These are phyloP conservation scores for Comarum palustre DNA, from an alignment of 306 rosid genomes.

Conservation along the genomic window DNA sequence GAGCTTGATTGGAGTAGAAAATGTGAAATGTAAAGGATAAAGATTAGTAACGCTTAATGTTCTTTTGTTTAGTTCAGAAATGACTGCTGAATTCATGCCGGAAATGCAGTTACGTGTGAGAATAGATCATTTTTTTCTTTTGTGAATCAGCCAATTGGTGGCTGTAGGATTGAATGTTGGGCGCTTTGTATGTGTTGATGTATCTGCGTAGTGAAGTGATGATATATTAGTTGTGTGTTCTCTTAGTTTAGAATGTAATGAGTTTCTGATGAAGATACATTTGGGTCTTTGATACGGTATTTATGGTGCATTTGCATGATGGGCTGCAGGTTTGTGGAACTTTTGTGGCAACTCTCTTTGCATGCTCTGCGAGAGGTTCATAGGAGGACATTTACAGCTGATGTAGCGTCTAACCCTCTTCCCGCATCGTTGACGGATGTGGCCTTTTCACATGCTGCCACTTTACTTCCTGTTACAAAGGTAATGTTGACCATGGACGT, in stretches of 20 bases:
- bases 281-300: conserved; percentile 1
- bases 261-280: not conserved
- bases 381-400: conserved; percentile 82
- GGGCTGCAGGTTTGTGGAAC: conserved; percentile 88
- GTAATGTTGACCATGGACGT: conserved; percentile 26
- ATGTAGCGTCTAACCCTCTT: conserved; percentile 80
- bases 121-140: not conserved
- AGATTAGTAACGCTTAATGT: not conserved
- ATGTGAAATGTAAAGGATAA: not conserved
- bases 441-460: conserved; percentile 97
- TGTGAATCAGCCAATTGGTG: not conserved
- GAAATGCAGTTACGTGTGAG: not conserved
- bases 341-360: conserved; percentile 97
- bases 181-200: not conserved
- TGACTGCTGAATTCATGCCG: not conserved
- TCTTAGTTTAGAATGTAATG: not conserved
- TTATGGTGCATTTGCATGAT: conserved; percentile 8
- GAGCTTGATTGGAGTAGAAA: conserved; percentile 18
- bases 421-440: conserved; percentile 95
- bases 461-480: conserved; percentile 97
- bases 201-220: not conserved
- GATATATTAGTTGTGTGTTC: not conserved
- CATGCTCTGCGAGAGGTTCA: conserved; percentile 98
- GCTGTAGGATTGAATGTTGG: not conserved
- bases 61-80: not conserved